These are phyloP conservation scores for Ascomycota sp. DNA, from an alignment of 2,329 filamentous ascomycete genomes.

Conservation along the genomic window DNA sequence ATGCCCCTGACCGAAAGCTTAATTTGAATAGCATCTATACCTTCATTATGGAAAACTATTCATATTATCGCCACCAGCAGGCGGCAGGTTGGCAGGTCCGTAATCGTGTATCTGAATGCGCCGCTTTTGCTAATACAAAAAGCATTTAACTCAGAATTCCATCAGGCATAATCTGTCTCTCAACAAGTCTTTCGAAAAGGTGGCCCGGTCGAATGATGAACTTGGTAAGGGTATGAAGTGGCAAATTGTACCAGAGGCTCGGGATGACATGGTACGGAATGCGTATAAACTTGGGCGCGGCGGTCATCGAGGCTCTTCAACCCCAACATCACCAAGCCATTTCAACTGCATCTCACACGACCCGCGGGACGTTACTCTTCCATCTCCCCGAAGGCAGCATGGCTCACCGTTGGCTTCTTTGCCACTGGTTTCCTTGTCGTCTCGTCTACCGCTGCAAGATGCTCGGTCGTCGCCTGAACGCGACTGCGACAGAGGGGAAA, in stretches of 20 bases:
- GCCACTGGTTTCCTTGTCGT: constrained; percentile 31
- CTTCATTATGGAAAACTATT: constrained; percentile 76
- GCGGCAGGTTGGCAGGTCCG: constrained; percentile 72
- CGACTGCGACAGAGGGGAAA: constrained; percentile 16
- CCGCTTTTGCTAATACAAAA: too few species aligned
- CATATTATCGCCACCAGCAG: constrained; percentile 69
- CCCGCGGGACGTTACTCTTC: constrained; percentile 29
- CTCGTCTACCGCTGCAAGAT: constrained; percentile 24
- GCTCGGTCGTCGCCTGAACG: constrained; percentile 38
- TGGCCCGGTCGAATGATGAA: constrained; percentile 77
- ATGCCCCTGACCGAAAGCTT: constrained; percentile 65
- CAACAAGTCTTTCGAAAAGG: constrained; percentile 86
- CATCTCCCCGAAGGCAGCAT: constrained; percentile 33
- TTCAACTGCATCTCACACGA: constrained; percentile 38
- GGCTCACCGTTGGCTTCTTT: constrained; percentile 12
- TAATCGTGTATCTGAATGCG: not conserved
- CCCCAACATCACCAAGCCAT: constrained; percentile 43
- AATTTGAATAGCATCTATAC: constrained; percentile 84
- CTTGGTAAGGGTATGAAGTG: constrained; percentile 98
- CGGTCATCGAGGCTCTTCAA: constrained; percentile 44
- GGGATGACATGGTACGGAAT: constrained; percentile 71
- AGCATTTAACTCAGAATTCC: constrained; percentile 40
- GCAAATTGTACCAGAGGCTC: constrained; percentile 68
- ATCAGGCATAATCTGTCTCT: constrained; percentile 91
- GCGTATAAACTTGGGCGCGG: constrained; percentile 37